Conservation (phyloP, 1,284 basidiomycete species). For the Porogramme epimiltina region DNA sequence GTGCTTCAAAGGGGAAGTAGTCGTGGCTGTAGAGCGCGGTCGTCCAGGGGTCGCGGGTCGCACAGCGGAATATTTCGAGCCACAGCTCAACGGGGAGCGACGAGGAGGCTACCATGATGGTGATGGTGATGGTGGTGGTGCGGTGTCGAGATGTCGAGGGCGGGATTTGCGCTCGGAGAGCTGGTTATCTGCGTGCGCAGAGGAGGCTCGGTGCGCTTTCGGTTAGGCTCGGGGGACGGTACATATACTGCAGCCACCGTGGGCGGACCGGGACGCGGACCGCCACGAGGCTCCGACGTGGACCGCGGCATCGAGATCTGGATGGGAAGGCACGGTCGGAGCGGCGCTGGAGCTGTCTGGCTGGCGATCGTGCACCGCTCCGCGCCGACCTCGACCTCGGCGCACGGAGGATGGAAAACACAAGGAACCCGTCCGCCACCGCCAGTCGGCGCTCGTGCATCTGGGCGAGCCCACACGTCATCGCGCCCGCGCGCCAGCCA, state of each 20-base stretch:
- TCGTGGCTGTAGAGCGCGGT: constrained; percentile 21
- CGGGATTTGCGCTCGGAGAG: too few relatives aligned
- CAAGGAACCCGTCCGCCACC: background rate
- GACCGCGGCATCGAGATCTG: background rate
- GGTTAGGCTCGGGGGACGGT: too few relatives aligned
- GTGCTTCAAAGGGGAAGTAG: constrained; percentile 29
- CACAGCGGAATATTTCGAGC: constrained; percentile 33
- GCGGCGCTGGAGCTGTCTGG: background rate
- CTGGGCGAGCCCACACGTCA: background rate
- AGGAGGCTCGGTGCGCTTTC: too few relatives aligned
- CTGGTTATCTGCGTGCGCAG: too few relatives aligned
- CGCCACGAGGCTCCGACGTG: background rate
- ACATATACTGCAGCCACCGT: too few relatives aligned
- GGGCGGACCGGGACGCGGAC: background rate
- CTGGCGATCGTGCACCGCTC: background rate
- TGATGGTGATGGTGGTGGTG: background rate
- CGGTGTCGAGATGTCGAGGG: too few relatives aligned
- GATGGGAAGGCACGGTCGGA: background rate
- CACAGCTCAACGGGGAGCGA: constrained; percentile 31
- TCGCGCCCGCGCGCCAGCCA: background rate
- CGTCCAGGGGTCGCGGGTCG: constrained; percentile 26
- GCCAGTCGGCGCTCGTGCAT: background rate
- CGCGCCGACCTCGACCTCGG: background rate
- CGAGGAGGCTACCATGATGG: background rate
- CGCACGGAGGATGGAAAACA: background rate